Evolutionary conservation across 192 early-diverging fungal genomes (phyloP).

Genomic region (Backusella morwellensis): DNA sequence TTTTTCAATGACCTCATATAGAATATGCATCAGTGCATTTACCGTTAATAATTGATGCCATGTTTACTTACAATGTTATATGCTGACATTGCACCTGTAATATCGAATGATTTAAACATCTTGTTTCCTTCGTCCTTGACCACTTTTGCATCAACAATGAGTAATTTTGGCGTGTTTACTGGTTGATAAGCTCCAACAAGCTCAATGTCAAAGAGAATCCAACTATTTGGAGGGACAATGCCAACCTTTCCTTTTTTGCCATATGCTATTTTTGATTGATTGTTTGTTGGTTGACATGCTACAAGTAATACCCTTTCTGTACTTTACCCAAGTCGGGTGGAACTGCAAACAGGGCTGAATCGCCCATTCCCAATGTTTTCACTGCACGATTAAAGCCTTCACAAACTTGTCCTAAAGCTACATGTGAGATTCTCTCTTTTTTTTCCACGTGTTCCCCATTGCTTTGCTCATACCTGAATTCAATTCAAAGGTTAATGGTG

Average conservation of each 20-base stretch:
- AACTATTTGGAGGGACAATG: neutral
- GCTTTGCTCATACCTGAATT: neutral
- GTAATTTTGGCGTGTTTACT: neutral
- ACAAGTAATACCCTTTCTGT: neutral
- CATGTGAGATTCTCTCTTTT: neutral
- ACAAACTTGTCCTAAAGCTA: neutral
- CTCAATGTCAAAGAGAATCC: neutral
- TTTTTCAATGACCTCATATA: neutral
- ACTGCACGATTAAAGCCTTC: neutral
- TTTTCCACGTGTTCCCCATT: neutral
- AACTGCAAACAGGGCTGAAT: neutral
- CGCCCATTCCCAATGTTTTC: neutral
- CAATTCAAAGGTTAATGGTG: neutral
- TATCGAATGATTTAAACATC: slow-evolving; percentile 33
- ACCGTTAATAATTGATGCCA: neutral
- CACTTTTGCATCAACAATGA: slow-evolving; percentile 16
- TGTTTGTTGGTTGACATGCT: neutral
- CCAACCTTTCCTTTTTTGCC: neutral
- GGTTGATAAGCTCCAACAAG: neutral
- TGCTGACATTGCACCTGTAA: slow-evolving; percentile 20
- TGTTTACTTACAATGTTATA: slow-evolving; percentile 35
- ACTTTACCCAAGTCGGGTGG: neutral
- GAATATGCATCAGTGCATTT: neutral
- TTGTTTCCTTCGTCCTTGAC: slow-evolving; percentile 43
- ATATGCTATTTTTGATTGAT: neutral